A percentile compares a stretch with the other conserved stretches of the same genome.
Conservation (phyloP, 225 moss, liverwort and hornwort species). For the Asterella californica region DNA sequence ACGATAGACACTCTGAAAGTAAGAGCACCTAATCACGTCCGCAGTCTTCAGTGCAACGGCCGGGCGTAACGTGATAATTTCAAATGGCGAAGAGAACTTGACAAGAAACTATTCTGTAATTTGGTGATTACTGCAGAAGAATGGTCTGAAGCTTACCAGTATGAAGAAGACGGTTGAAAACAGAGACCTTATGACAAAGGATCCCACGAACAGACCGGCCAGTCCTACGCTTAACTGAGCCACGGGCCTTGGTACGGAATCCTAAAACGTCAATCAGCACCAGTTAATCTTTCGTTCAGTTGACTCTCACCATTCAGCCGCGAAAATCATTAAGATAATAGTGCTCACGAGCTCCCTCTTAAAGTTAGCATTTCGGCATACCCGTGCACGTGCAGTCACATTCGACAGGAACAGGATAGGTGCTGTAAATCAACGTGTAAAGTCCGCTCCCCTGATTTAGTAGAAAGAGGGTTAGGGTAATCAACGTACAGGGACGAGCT, state of each 20-base stretch:
- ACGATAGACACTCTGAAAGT: no score
- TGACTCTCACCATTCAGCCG: neutral
- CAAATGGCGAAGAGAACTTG: neutral
- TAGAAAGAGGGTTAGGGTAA: neutral
- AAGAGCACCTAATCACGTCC: no score
- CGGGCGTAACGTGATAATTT: neutral
- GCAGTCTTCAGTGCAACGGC: no score
- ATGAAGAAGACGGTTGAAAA: slow-evolving; percentile 79
- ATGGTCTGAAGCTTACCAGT: slow-evolving; percentile 48
- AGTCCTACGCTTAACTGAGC: slow-evolving; percentile 87
- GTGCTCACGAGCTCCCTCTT: neutral
- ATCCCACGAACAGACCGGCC: slow-evolving; percentile 49
- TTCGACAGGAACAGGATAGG: no score
- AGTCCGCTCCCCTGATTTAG: no score
- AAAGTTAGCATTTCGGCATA: no score
- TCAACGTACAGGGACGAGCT: slow-evolving; percentile 67
- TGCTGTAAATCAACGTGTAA: no score
- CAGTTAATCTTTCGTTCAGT: neutral
- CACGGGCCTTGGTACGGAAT: slow-evolving; percentile 62
- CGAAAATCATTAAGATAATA: neutral
- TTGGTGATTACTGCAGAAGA: neutral
- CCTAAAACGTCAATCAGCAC: slow-evolving; percentile 31
- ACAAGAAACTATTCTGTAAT: neutral
- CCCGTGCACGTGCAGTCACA: no score
- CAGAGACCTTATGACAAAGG: slow-evolving; percentile 58